A percentile compares a stretch with the other conserved stretches of the same genome.
Conservation (phyloP, 108 stramenopile genomes). For the Nitzschia sp. region DNA sequence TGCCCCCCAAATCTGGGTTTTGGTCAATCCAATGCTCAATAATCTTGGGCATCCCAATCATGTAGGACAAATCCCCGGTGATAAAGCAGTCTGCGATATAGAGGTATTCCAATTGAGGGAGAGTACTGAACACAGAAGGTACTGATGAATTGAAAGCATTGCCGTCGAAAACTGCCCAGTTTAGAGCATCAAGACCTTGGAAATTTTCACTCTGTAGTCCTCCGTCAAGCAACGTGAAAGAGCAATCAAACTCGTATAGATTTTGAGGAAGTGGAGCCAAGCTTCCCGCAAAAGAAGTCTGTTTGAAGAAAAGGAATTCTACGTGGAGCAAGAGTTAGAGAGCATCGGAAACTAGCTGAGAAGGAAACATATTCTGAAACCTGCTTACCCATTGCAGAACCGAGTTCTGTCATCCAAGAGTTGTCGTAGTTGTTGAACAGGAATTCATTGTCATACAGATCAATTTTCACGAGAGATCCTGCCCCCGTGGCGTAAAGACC, state of each 20-base stretch:
- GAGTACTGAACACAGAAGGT: constrained; percentile 18
- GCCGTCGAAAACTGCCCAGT: constrained; percentile 23
- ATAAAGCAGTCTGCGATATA: constrained; percentile 35
- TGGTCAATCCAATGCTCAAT: constrained; percentile 32
- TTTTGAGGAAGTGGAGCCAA: constrained; percentile 26
- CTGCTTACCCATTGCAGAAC: constrained; percentile 30
- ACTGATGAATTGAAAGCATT: constrained; percentile 33
- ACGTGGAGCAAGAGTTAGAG: not conserved
- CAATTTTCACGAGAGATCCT: constrained; percentile 22
- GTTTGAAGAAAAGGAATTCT: constrained; percentile 27
- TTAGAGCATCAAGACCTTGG: constrained; percentile 27
- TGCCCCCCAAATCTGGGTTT: constrained; percentile 37
- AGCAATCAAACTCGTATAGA: constrained; percentile 29
- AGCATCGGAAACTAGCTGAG: not conserved
- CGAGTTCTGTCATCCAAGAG: constrained; percentile 28
- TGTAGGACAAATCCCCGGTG: constrained; percentile 34
- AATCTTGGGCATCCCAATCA: constrained; percentile 34
- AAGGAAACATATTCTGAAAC: not conserved
- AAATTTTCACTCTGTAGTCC: constrained; percentile 28
- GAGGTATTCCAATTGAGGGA: constrained; percentile 29
- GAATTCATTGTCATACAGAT: constrained; percentile 30
- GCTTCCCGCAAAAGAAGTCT: constrained; percentile 27
- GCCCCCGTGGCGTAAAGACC: constrained; percentile 36
- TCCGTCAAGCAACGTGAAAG: constrained; percentile 29
- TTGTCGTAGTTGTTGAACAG: constrained; percentile 36